Base-by-base conservation (phyloP, 148 eudicot species). In the Rhododendron ferrugineum region DNA sequence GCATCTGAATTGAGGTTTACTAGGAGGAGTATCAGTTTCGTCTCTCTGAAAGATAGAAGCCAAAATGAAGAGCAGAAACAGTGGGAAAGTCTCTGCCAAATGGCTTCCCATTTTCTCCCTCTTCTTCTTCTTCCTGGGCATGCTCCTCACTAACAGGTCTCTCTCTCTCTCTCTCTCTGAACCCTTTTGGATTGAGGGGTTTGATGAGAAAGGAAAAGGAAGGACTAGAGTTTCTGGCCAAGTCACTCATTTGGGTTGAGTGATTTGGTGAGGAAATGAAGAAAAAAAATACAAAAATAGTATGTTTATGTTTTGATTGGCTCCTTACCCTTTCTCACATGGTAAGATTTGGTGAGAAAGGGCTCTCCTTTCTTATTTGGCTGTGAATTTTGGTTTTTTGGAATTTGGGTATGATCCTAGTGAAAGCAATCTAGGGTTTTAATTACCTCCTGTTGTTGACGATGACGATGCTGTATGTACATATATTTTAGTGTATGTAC, bases 91-190 rank as follows among this genome's bases (percentile, higher is more conserved):
- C 14, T 92, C 99, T 11, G 89, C 86, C 0, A 90, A 89, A 87
- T 93, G 98, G 98, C 87, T 94, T 46, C 94, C 96, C 80, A 78
- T 93, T 88, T 60, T 93, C 76, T 94, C 93, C 79, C 60, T 92
- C 62, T 89, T 83, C 32, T 94, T 89, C 93, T 96, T 96, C 93
- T 88, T 91, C 79, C 74, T 94, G 42, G 99, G 99, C 50, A 91
- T 93, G 91, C 86, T 96, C 60, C 88, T 94, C 54, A 92, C 95
- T 81, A 96, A 93, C 93, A 96, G 96, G 97, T 94, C 70, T 73
- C 68, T 72, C 70, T 47, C 50, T 23, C 18, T 42, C 23, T 83
- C 54, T 20, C 32, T 40, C 75, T 83, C 2, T 18, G 2, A 46
- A 46, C 22, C 16, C 37, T 60, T 52, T 40, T 44, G 13, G 22